Evolutionary conservation across 257 asterid species (phyloP).

Genomic region (Dorcoceras hygrometricum): DNA sequence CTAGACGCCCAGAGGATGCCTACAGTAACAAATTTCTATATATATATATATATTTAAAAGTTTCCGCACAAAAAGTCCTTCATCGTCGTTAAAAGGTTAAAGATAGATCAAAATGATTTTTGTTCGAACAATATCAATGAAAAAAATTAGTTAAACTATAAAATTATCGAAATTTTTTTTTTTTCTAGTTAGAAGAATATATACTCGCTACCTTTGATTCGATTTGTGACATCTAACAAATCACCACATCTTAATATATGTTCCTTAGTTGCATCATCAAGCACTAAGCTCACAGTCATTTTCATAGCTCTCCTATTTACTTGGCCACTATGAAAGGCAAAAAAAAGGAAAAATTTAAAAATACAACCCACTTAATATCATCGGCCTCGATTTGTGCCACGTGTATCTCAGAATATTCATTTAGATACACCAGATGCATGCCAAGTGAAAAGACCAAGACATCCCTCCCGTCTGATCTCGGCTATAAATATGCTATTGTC

Average conservation of each 20-base stretch:
- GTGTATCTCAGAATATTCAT: conserved; percentile 61
- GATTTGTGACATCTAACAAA: conserved; percentile 8
- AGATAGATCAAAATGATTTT: too few relatives aligned
- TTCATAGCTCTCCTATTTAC: conserved; percentile 35
- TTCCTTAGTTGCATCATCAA: conserved; percentile 35
- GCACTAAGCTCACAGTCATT: conserved; percentile 40
- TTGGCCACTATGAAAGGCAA: conserved; percentile 36
- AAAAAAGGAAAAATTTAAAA: too few relatives aligned
- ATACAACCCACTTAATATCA: conserved; percentile 27
- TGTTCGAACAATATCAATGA: too few relatives aligned
- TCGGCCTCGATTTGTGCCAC: conserved; percentile 28
- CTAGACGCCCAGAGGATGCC: too few relatives aligned
- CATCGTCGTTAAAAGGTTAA: too few relatives aligned
- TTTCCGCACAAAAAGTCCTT: too few relatives aligned
- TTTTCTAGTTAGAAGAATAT: neutral
- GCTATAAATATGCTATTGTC: conserved; percentile 46
- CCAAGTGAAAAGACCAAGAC: conserved; percentile 17
- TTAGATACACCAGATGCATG: conserved; percentile 28
- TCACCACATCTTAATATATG: conserved; percentile 22
- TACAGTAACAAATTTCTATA: too few relatives aligned
- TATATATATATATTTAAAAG: too few relatives aligned
- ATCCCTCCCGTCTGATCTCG: conserved; percentile 6
- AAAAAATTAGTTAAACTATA: too few relatives aligned
- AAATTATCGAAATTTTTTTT: too few relatives aligned
- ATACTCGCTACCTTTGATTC: neutral